Percentiles rank a stretch among this genome's conserved stretches.
phyloP scores from a whole-genome alignment of 768 basidiomycete genomes.

The Tulasnella sp. region DNA sequence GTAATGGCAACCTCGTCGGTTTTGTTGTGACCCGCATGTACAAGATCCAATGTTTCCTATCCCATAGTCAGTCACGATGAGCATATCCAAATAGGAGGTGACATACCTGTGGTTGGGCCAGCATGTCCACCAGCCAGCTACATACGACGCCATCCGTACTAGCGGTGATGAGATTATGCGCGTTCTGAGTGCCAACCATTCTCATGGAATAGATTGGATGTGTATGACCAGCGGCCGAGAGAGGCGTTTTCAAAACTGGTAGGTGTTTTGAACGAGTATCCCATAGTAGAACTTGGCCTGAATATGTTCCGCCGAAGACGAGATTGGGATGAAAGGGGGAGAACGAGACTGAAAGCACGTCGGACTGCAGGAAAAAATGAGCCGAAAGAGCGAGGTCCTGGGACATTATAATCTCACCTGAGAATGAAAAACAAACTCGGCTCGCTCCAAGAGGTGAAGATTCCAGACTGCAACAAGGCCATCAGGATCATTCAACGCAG shows the following conservation, averaged over 20 bases:
- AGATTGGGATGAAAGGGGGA: constrained; percentile 97
- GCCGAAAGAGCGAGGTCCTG: too few relatives aligned
- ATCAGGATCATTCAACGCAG: constrained; percentile 87
- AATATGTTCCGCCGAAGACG: constrained; percentile 97
- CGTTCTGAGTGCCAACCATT: constrained; percentile 97
- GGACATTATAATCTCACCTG: too few relatives aligned
- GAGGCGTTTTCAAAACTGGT: constrained; percentile 89
- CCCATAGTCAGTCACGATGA: neutral
- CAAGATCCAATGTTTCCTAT: constrained; percentile 86
- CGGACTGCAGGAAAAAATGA: constrained; percentile 50
- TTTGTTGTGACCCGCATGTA: constrained; percentile 86
- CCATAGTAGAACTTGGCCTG: constrained; percentile 96
- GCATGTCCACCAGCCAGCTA: constrained; percentile 97
- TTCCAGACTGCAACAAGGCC: constrained; percentile 98
- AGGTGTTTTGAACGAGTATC: constrained; percentile 94
- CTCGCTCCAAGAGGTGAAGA: constrained; percentile 82
- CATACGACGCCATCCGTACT: constrained; percentile 97
- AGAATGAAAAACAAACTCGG: constrained; percentile 96
- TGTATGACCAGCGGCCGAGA: constrained; percentile 93
- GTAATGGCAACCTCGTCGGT: constrained; percentile 96
- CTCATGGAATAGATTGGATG: constrained; percentile 98
- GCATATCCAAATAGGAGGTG: neutral
- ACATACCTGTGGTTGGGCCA: constrained; percentile 85
- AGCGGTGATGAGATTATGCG: constrained; percentile 91
- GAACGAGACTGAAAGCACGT: constrained; percentile 91